Percentiles rank a stretch among this genome's conserved stretches.
These are phyloP conservation scores for Mytilinidion resinicola DNA, from an alignment of 495 filamentous ascomycete species.

Conservation along the genomic window DNA sequence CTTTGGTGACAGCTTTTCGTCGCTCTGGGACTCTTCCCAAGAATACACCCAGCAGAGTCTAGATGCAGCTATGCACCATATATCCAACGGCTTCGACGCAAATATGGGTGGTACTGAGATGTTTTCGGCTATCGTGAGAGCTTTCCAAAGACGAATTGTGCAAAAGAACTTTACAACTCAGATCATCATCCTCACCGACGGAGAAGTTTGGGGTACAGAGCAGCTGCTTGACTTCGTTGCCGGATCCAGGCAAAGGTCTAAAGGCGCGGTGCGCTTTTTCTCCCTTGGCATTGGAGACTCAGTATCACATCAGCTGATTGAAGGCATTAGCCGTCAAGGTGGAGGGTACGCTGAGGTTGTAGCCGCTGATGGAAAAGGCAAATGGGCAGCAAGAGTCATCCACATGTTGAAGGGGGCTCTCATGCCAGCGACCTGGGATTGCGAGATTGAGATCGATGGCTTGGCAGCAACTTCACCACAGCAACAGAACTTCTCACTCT, in stretches of 20 bases:
- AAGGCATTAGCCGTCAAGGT: conserved; percentile 27
- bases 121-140: not conserved
- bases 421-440: conserved; percentile 15
- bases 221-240: conserved; percentile 12
- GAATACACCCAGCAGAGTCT: not conserved
- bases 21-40: conserved; percentile 3
- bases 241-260: not conserved
- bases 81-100: not conserved
- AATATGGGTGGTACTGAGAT: conserved; percentile 11
- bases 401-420: conserved; percentile 29
- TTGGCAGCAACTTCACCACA: not conserved
- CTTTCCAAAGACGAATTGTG: not conserved
- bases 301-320: conserved; percentile 28
- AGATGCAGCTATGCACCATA: not conserved
- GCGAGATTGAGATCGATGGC: conserved; percentile 10
- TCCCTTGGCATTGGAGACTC: conserved; percentile 29
- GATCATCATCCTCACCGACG: conserved; percentile 29
- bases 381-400: conserved; percentile 22
- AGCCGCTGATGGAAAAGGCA: not conserved
- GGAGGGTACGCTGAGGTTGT: conserved; percentile 29
- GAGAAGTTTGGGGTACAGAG: conserved; percentile 24
- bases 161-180: conserved; percentile 5
- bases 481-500: not conserved
- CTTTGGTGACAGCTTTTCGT: not conserved
- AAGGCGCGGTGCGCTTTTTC: conserved; percentile 23